These are phyloP conservation scores for Tulasnella sp. DNA, from an alignment of 768 basidiomycete genomes.

Conservation along the genomic window DNA sequence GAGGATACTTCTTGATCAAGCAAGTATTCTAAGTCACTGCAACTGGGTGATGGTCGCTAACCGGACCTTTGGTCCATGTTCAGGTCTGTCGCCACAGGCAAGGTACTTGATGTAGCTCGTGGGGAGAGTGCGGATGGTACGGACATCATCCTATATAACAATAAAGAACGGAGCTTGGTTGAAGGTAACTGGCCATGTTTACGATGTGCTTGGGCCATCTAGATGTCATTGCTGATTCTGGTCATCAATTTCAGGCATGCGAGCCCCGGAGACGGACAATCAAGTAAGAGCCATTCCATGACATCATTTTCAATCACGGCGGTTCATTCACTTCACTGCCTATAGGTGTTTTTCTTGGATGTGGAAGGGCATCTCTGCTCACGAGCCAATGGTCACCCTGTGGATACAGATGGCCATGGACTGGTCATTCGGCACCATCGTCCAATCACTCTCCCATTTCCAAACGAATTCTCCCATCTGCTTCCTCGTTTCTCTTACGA, in stretches of 20 bases:
- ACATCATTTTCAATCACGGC: not conserved
- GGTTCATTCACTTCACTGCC: not conserved
- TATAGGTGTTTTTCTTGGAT: constrained; percentile 76
- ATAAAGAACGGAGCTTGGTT: constrained; percentile 65
- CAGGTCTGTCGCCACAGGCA: constrained; percentile 40
- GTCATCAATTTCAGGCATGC: constrained; percentile 40
- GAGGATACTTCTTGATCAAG: constrained; percentile 15
- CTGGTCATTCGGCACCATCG: constrained; percentile 67
- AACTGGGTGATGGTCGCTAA: not conserved
- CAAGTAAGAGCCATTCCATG: constrained; percentile 35
- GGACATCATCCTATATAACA: constrained; percentile 53
- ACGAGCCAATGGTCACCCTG: constrained; percentile 65
- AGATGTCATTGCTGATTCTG: constrained; percentile 1
- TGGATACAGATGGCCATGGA: constrained; percentile 63
- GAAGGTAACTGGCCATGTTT: constrained; percentile 40
- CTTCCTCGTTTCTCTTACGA: constrained; percentile 53
- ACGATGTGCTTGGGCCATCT: not conserved
- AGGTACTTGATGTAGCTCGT: constrained; percentile 45
- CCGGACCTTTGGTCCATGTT: constrained; percentile 35
- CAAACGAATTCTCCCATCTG: constrained; percentile 59
- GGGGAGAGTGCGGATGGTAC: constrained; percentile 50
- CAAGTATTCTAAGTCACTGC: not conserved
- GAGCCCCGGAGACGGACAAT: constrained; percentile 59
- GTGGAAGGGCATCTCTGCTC: constrained; percentile 66
- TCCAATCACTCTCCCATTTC: constrained; percentile 64